Evolutionary conservation across 768 basidiomycete genomes (phyloP).

Genomic region (Boletus speciosus): DNA sequence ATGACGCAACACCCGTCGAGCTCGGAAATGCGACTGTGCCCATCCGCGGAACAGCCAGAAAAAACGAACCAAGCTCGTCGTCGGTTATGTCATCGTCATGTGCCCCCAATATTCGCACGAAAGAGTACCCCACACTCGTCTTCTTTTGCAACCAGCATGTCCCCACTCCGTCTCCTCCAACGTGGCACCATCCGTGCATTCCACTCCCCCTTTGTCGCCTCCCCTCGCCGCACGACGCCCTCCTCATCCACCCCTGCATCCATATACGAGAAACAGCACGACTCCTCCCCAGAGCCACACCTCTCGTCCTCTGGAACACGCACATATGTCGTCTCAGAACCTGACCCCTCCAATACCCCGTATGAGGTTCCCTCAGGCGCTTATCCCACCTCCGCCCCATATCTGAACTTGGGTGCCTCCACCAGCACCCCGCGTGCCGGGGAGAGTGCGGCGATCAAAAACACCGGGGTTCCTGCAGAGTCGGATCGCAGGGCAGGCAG

Average conservation of each 20-base stretch:
- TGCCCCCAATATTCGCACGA: conserved; percentile 26
- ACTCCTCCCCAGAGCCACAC: conserved; percentile 48
- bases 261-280: conserved; percentile 61
- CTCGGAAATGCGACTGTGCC: conserved; percentile 18
- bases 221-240: conserved; percentile 33
- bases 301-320: conserved; percentile 44
- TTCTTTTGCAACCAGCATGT: conserved; percentile 24
- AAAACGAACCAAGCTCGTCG: neutral
- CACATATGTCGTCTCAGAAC: conserved; percentile 72
- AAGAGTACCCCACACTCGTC: conserved; percentile 1
- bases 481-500: conserved; percentile 40
- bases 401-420: conserved; percentile 41
- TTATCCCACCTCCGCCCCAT: conserved; percentile 50
- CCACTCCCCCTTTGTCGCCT: conserved; percentile 61
- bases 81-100: conserved; percentile 28
- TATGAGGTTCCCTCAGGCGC: conserved; percentile 75
- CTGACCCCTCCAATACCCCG: conserved; percentile 56
- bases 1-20: conserved; percentile 17
- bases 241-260: conserved; percentile 28
- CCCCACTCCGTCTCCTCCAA: conserved; percentile 5
- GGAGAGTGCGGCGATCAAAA: conserved; percentile 45
- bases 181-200: conserved; percentile 43
- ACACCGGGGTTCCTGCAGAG: conserved; percentile 42
- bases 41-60: conserved; percentile 8
- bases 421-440: conserved; percentile 40